Percentiles rank a stretch among this genome's conserved stretches.
Evolutionary conservation across 1,139 yeast genomes (phyloP).

Genomic region (Pichia sp.): DNA sequence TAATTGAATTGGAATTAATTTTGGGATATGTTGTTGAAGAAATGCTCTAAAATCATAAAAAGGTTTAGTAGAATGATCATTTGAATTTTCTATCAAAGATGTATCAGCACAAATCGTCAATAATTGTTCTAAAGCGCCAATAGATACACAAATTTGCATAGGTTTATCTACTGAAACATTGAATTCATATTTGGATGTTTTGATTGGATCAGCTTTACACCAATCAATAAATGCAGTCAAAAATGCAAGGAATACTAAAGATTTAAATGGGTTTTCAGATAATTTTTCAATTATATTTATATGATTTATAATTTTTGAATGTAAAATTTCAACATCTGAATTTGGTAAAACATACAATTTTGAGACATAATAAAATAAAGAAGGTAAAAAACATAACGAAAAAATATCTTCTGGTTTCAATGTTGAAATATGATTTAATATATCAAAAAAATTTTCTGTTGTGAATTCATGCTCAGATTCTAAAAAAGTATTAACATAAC

Average conservation of each 20-base stretch:
- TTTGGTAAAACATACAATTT: slow-evolving; percentile 29
- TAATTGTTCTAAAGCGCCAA: slow-evolving; percentile 77
- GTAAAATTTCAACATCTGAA: slow-evolving; percentile 32
- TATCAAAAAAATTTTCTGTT: slow-evolving; percentile 34
- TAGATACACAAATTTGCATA: slow-evolving; percentile 46
- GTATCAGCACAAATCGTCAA: slow-evolving; percentile 68
- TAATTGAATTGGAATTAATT: slow-evolving; percentile 41
- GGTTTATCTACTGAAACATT: slow-evolving; percentile 42
- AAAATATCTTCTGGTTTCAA: slow-evolving; percentile 57
- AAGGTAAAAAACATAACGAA: slow-evolving; percentile 60
- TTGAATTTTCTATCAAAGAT: slow-evolving; percentile 30
- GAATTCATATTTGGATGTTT: slow-evolving; percentile 37
- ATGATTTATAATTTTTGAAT: slow-evolving; percentile 29
- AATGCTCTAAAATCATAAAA: slow-evolving; percentile 63
- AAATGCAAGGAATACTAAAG: slow-evolving; percentile 54
- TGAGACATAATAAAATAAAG: slow-evolving; percentile 42
- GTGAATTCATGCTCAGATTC: slow-evolving; percentile 9
- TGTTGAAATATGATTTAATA: slow-evolving; percentile 38
- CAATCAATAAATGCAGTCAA: slow-evolving; percentile 61
- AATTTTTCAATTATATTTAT: slow-evolving; percentile 33
- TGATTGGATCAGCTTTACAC: slow-evolving; percentile 45
- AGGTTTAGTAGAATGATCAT: slow-evolving; percentile 24
- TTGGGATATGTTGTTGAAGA: slow-evolving; percentile 60
- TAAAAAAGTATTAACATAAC: slow-evolving; percentile 35
- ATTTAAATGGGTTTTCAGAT: slow-evolving; percentile 50